Evolutionary conservation across 495 filamentous ascomycete species (phyloP).

Genomic region (Penicillium bovifimosum): DNA sequence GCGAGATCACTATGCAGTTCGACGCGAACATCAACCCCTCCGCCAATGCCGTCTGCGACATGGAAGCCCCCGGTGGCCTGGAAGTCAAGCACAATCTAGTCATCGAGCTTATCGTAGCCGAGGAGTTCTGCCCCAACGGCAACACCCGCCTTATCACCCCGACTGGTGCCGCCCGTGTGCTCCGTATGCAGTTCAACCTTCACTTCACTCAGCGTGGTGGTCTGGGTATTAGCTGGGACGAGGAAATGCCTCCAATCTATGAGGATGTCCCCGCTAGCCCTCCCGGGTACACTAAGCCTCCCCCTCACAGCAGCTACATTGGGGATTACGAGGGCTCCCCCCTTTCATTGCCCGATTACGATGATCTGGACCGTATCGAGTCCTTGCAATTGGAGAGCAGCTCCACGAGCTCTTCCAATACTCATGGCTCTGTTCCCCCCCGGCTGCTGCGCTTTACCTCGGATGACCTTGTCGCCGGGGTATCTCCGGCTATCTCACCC

Average conservation of each 20-base stretch:
- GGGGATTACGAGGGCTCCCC: constrained; percentile 44
- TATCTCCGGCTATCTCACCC: constrained; percentile 17
- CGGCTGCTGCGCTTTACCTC: constrained; percentile 21
- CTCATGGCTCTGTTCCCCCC: constrained; percentile 6
- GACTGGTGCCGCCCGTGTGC: constrained; percentile 83
- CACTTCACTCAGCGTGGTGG: constrained; percentile 77
- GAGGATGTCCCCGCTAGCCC: constrained; percentile 88
- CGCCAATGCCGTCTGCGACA: constrained; percentile 67
- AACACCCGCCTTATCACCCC: constrained; percentile 68
- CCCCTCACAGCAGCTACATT: constrained; percentile 34
- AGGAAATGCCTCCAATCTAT: constrained; percentile 91
- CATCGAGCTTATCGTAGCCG: constrained; percentile 88
- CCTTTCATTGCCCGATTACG: constrained; percentile 31
- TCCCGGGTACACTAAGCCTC: constrained; percentile 60
- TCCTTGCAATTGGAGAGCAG: constrained; percentile 36
- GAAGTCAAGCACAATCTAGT: constrained; percentile 77
- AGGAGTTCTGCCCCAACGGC: constrained; percentile 76
- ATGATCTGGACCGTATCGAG: constrained; percentile 42
- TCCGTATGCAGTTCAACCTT: constrained; percentile 87
- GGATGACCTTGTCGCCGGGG: constrained; percentile 20
- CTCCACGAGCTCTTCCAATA: constrained; percentile 19
- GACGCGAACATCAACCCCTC: constrained; percentile 59
- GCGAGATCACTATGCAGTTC: constrained; percentile 78
- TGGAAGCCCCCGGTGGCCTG: constrained; percentile 72
- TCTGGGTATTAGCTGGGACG: constrained; percentile 93